These are phyloP conservation scores for Pilaira anomala DNA, from an alignment of 192 early-diverging fungal species.

Conservation along the genomic window DNA sequence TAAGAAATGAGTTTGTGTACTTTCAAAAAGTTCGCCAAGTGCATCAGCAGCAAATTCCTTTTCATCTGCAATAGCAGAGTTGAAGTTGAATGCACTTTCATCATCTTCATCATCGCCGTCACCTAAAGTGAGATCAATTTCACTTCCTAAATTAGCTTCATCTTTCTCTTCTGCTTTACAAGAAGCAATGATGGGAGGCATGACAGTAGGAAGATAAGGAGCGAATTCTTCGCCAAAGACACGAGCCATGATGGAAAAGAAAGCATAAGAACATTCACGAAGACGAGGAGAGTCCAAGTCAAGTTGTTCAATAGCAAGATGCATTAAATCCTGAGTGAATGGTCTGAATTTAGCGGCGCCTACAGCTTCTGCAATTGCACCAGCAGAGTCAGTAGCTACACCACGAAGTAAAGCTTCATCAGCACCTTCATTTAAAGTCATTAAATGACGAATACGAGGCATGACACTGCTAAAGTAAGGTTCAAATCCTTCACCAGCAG, in stretches of 20 bases:
- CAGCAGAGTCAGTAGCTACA: slow-evolving; percentile 81
- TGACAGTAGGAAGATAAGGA: slow-evolving; percentile 68
- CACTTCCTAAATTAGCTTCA: slow-evolving; percentile 28
- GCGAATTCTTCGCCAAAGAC: slow-evolving; percentile 83
- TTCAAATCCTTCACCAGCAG: slow-evolving; percentile 64
- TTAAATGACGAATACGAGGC: slow-evolving; percentile 63
- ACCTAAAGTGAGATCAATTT: slow-evolving; percentile 38
- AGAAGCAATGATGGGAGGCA: slow-evolving; percentile 75
- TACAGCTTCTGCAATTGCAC: slow-evolving; percentile 84
- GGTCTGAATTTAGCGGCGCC: slow-evolving; percentile 81
- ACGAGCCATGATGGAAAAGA: slow-evolving; percentile 78
- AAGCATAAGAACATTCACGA: slow-evolving; percentile 81
- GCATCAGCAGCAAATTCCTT: slow-evolving; percentile 90
- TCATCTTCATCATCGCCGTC: slow-evolving; percentile 59
- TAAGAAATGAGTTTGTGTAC: slow-evolving; percentile 69
- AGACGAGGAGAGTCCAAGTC: slow-evolving; percentile 67
- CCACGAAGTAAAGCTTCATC: slow-evolving; percentile 83
- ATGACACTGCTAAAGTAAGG: slow-evolving; percentile 79
- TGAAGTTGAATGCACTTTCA: slow-evolving; percentile 55
- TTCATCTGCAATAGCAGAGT: slow-evolving; percentile 82
- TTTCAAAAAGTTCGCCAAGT: slow-evolving; percentile 80
- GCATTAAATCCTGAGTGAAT: slow-evolving; percentile 70
- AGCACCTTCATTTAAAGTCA: slow-evolving; percentile 60
- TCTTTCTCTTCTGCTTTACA: slow-evolving; percentile 74
- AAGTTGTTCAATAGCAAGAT: slow-evolving; percentile 73